Base-by-base conservation (phyloP, 1,284 basidiomycete species). In the Malassezia dermatis region DNA sequence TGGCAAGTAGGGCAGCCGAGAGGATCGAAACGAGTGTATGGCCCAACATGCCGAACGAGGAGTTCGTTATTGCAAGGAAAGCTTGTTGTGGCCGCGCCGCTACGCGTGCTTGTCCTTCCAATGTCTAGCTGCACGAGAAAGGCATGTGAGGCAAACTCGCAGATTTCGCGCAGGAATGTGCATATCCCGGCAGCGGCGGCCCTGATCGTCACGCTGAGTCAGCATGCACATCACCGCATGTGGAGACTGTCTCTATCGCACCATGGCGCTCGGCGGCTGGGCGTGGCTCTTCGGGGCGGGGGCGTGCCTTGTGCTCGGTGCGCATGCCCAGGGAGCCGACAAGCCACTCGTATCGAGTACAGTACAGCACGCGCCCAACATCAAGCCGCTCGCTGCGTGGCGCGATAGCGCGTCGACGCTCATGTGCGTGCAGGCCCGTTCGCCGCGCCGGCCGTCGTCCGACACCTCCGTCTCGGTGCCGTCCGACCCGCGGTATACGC, bases 401-500 rank as follows among this genome's bases (percentile, higher is more conserved):
- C 24, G 1, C 13, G 41, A 43, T n/a, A 27, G 13, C 41, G 23
- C 41, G 4, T 43, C 41, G 24, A 27, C 41, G 8, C 41, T 43
- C n/a, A 43, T 19, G 27, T 43, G 41, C 24, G 27, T 43, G 27
- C 37, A 39, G 12, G 19, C 37, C 4, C 37, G 37, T 3, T 19
- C 37, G 37, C 37, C 37, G 7, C 37, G 37, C 10, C 6, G 8
- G 8, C 4, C 19, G n/a, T 21, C 37, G 37, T 39, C 37, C 37
- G 37, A 39, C 19, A 39, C 37, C 8, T 39, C 37, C 4, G n/a
- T 51, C 8, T 19, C 46, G 13, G 21, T 48, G 21, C 46, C 7
- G 12, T 24, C 46, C 10, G 54, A 56, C 24, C 54, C 54, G 19
- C 54, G 54, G 5, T 28, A 31, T 3, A 47, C 26, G 15, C 49